Evolutionary conservation across 345 rosid genomes (phyloP).

Genomic region (Melastoma malabathricum): DNA sequence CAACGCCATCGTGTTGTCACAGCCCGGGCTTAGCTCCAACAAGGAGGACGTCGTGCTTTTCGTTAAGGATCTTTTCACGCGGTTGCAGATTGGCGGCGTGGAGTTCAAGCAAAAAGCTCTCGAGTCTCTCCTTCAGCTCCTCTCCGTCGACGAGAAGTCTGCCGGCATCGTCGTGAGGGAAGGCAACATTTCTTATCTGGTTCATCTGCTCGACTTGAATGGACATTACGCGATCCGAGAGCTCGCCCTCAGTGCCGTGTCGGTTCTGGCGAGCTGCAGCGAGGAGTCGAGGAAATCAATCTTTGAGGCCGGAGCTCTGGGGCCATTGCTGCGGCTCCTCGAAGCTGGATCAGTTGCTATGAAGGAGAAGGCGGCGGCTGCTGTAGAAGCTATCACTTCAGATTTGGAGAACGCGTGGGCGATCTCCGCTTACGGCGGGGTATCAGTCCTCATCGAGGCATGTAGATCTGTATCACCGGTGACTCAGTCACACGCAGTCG

Average conservation of each 20-base stretch:
- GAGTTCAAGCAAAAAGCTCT: slow-evolving; percentile 69
- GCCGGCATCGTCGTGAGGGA: slow-evolving; percentile 45
- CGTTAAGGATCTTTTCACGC: slow-evolving; percentile 60
- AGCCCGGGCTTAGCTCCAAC: slow-evolving; percentile 39
- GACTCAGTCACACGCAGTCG: slow-evolving; percentile 37
- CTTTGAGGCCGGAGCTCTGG: slow-evolving; percentile 62
- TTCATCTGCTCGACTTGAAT: slow-evolving; percentile 46
- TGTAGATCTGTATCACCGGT: slow-evolving; percentile 45
- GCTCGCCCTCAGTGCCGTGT: slow-evolving; percentile 45
- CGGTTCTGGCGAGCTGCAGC: slow-evolving; percentile 40
- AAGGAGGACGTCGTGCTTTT: slow-evolving; percentile 47
- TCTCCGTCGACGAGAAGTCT: slow-evolving; percentile 43
- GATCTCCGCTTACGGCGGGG: slow-evolving; percentile 58
- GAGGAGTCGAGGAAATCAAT: slow-evolving; percentile 50
- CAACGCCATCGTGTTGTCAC: slow-evolving; percentile 58
- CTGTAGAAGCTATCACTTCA: slow-evolving; percentile 54
- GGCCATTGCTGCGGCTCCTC: slow-evolving; percentile 49
- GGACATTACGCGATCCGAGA: slow-evolving; percentile 40
- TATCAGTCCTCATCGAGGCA: slow-evolving; percentile 43
- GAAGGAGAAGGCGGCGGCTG: slow-evolving; percentile 52
- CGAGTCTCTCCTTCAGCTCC: slow-evolving; percentile 54
- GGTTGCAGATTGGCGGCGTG: slow-evolving; percentile 64
- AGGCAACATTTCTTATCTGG: slow-evolving; percentile 53
- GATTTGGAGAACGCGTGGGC: slow-evolving; percentile 69
- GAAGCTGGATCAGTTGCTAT: slow-evolving; percentile 49